Conservation (phyloP, 164 flowering plant species). For the Annona cherimola region DNA sequence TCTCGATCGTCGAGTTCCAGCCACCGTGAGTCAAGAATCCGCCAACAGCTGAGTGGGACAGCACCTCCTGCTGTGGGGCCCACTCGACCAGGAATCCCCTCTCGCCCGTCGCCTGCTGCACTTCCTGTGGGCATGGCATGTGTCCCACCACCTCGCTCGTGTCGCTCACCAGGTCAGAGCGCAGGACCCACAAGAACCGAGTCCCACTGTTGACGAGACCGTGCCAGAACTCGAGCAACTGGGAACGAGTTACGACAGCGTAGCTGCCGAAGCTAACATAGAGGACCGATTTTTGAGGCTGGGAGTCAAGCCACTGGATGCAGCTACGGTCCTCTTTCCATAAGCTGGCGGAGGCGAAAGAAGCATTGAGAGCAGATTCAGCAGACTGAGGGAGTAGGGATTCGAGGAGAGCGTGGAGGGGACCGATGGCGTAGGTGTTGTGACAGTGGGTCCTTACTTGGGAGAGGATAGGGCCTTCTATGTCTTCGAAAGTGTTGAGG, state of each 20-base stretch:
- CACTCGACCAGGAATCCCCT: constrained; percentile 27
- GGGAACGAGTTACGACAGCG: constrained; percentile 7
- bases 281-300: constrained; percentile 37
- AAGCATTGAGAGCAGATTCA: neutral
- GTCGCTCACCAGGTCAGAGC: constrained; percentile 24
- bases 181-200: constrained; percentile 45
- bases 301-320: constrained; percentile 45
- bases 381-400: neutral
- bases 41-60: constrained; percentile 25
- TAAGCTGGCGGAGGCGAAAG: constrained; percentile 13
- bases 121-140: constrained; percentile 17
- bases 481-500: constrained; percentile 30
- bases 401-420: constrained; percentile 22
- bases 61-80: constrained; percentile 29
- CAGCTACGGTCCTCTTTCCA: constrained; percentile 39
- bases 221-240: constrained; percentile 44
- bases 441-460: constrained; percentile 13
- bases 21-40: constrained; percentile 34
- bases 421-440: constrained; percentile 24
- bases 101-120: constrained; percentile 18
- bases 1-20: constrained; percentile 30
- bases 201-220: constrained; percentile 38
- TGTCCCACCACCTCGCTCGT: neutral
- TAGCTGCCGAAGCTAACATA: constrained; percentile 62
- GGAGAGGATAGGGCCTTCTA: constrained; percentile 25